Evolutionary conservation across 768 basidiomycete genomes (phyloP), one percentile per base, ranked within the genome.

Genomic region (Russula vinacea): DNA sequence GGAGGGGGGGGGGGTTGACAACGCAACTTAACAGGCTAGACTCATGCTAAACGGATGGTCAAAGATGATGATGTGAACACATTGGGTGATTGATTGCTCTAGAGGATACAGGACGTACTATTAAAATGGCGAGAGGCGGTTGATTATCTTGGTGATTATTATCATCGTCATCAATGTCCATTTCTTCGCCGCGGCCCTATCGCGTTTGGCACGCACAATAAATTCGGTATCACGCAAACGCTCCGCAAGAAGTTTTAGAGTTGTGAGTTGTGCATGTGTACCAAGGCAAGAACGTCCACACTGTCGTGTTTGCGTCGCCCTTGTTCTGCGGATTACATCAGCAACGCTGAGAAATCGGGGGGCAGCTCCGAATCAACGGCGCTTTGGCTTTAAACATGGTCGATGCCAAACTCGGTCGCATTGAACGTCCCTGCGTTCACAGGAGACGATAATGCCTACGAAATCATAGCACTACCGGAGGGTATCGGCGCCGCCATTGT

Each of bases 131-230:
- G 62, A 49, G 37, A 42, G 14, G n/a, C n/a, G n/a, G n/a, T n/a
- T n/a, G n/a, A n/a, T n/a, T n/a, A n/a, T n/a, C n/a, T n/a, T n/a
- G n/a, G n/a, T n/a, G n/a, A n/a, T n/a, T 88, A 54, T 96, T 92
- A 57, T 94, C 92, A 65, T 94, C 93, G 71, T 94, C 92, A 64
- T 94, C 93, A 72, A 94, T 92, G 77, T 95, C 94, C 88, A 95
- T 94, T 77, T 93, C 92, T 73, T 89, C 89, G 61, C 86, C 16
- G 35, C 6, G 35, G 82, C 87, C 53, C 71, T 66, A 22, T 84
- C 83, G 50, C 79, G 76, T 74, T 85, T 91, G 70, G 54, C 29
- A 29, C 5, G 29, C 29, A 29, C 29, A 83, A 81, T 82, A 83
- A 24, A 77, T 78, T 45, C 83, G n/a, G 83, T 86, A 45, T 90